phyloP scores from a whole-genome alignment of 345 rosid species.

The Hevea brasiliensis region DNA sequence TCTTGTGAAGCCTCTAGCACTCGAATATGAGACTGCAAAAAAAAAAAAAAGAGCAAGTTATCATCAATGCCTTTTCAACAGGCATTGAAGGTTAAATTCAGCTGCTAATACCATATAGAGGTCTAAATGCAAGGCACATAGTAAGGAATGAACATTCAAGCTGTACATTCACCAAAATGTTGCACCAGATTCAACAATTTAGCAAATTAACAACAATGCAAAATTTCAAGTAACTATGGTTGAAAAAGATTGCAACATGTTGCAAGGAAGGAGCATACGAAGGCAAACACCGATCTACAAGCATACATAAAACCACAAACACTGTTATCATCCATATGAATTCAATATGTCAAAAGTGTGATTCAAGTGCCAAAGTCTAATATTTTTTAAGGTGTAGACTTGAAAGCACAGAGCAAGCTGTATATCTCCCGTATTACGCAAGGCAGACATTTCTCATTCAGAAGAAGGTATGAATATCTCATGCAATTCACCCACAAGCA shows the following conservation, averaged over 20 bases:
- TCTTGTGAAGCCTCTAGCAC: constrained; percentile 80
- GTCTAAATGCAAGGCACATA: background rate
- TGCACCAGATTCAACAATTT: background rate
- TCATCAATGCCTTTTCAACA: constrained; percentile 10
- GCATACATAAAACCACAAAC: background rate
- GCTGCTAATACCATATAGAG: background rate
- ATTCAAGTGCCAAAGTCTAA: background rate
- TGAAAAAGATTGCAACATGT: background rate
- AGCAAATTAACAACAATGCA: background rate
- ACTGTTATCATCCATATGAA: background rate
- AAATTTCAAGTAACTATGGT: background rate
- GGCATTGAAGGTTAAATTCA: background rate
- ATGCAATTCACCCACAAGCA: background rate
- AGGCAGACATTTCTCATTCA: background rate
- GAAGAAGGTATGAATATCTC: background rate
- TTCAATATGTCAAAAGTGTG: background rate
- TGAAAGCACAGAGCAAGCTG: background rate
- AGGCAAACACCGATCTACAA: background rate
- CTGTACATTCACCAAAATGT: background rate
- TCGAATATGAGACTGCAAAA: constrained; percentile 75
- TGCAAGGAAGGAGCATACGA: background rate
- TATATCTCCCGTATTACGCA: too few species aligned
- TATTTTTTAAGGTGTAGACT: background rate
- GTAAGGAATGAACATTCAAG: background rate
- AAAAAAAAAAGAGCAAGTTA: constrained; percentile 8